phyloP scores from a whole-genome alignment of 192 early-diverging fungal genomes.

The Mortierella antarctica region DNA sequence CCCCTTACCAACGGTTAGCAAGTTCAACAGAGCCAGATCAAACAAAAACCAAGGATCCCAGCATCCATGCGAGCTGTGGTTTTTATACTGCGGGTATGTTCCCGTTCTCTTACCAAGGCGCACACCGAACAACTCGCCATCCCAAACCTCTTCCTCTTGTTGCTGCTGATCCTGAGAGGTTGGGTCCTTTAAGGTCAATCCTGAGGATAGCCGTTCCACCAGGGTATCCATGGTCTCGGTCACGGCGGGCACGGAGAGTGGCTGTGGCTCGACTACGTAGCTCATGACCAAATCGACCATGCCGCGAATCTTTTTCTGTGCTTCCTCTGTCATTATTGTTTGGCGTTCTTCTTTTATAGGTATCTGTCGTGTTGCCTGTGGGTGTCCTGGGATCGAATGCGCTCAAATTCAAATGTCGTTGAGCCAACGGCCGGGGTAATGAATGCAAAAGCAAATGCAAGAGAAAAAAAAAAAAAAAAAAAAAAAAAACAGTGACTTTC shows the following conservation, averaged over 20 bases:
- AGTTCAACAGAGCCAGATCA: background rate
- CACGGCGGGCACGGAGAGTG: slow-evolving; percentile 32
- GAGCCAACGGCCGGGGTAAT: too few species aligned
- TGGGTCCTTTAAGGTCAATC: slow-evolving; percentile 2
- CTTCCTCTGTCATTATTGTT: slow-evolving; percentile 38
- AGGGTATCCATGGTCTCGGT: slow-evolving; percentile 35
- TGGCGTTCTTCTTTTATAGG: background rate
- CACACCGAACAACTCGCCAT: slow-evolving; percentile 43
- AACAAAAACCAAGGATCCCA: background rate
- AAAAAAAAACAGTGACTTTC: too few species aligned
- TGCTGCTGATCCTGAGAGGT: background rate
- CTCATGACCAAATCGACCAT: slow-evolving; percentile 41
- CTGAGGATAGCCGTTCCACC: slow-evolving; percentile 16
- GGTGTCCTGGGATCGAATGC: too few species aligned
- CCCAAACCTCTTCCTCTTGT: slow-evolving; percentile 33
- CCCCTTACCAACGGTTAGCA: background rate
- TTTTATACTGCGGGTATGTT: too few species aligned
- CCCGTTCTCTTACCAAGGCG: slow-evolving; percentile 28
- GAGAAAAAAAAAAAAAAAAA: too few species aligned
- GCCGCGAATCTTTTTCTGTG: slow-evolving; percentile 45
- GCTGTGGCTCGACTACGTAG: slow-evolving; percentile 42
- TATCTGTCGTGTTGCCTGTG: too few species aligned
- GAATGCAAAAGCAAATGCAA: too few species aligned
- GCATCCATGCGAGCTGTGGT: background rate
- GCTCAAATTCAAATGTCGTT: background rate